Conservation (phyloP, 306 rosid species). For the Morella rubra region DNA sequence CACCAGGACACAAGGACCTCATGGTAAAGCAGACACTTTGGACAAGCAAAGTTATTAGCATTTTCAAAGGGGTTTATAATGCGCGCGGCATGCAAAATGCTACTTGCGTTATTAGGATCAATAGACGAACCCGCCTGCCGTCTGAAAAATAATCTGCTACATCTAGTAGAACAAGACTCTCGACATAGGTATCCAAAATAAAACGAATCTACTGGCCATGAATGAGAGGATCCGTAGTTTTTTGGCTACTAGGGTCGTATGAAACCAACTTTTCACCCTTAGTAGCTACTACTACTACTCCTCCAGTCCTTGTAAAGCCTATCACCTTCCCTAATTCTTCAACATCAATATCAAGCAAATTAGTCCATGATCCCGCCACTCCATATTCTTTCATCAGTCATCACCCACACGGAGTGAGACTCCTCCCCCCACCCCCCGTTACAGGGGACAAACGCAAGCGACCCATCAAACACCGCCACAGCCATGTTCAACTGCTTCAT, state of each 20-base stretch:
- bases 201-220: neutral
- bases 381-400: conserved; percentile 1
- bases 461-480: neutral
- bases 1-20: too few relatives aligned
- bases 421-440: neutral
- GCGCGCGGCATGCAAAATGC: too few relatives aligned
- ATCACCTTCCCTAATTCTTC: neutral
- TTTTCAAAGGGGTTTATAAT: too few relatives aligned
- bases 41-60: too few relatives aligned
- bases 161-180: conserved; percentile 1
- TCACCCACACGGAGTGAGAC: conserved; percentile 5
- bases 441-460: conserved; percentile 7
- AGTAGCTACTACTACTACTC: neutral
- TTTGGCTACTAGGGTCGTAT: neutral
- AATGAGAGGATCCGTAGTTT: neutral
- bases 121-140: neutral
- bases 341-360: neutral
- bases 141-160: neutral
- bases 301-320: neutral
- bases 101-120: neutral
- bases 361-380: neutral
- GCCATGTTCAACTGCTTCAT: neutral
- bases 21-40: too few relatives aligned
- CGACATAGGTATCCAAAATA: neutral
- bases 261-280: neutral